Base-by-base conservation (phyloP, 148 eudicot species). In the Vaccinium vitisidaea region DNA sequence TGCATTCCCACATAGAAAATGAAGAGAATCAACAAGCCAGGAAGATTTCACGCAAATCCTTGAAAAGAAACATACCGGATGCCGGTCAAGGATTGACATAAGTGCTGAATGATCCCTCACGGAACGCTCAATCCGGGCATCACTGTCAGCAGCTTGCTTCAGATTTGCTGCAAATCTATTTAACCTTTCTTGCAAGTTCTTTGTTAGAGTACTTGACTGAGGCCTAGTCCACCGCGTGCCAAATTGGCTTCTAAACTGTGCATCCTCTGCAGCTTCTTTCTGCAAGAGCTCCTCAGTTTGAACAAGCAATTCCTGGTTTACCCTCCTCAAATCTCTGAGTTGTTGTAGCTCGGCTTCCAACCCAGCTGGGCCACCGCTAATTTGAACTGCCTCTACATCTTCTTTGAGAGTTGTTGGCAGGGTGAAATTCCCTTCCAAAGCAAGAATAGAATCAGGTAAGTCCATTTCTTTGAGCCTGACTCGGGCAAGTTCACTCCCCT, bases 191-290 rank as follows among this genome's bases (percentile, higher is more conserved):
- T 87, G 96, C 83, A 95, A 89, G 84, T 91, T 95, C 91, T 97
- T 97, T 52, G 98, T 97, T 58, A 97, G 90, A 79, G 99, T 97
- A 89, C 92, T 91, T 39, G 99, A 97, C 75, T 95, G 99, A 78
- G 99, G 99, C 85, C 98, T 93, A 83, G 99, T 97, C 99, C 99
- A 97, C 58, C 98, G 91, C 56, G 94, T 93, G 79, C 99, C 98
- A 85, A 95, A 97, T 86, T 97, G 99, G 84, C 85, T 90, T 89
- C 98, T 94, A 85, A 97, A 97, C 71, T 97, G 98, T 83, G 92
- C 90, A 89, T 97, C 99, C 88, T 97, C 98, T 75, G 92, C 89
- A 53, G 94, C 93, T 88, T 97, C 99, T 91, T 97, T 95, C 90
- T 97, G 98, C 87, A 97, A 85, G 69, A 91, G 92, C 91, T 97